Conservation (phyloP, 176 grass and related monocot genomes). For the Phoenix dactylifera region DNA sequence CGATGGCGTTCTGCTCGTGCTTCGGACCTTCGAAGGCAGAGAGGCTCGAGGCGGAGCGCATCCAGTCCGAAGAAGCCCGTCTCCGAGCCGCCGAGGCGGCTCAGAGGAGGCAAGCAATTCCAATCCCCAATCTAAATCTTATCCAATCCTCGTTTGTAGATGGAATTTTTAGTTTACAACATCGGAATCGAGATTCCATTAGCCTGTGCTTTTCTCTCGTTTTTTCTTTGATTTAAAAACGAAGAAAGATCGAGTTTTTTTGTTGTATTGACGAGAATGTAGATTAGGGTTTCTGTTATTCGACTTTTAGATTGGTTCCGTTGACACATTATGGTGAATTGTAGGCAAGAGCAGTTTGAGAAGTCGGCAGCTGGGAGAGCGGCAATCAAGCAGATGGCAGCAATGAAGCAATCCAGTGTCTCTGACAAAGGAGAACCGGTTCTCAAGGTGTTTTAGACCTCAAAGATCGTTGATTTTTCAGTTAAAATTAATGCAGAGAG, state of each 20-base stretch:
- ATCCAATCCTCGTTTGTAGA: too few relatives aligned
- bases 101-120: constrained; percentile 47
- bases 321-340: not conserved
- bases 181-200: too few relatives aligned
- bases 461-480: not conserved
- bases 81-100: constrained; percentile 78
- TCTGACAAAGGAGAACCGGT: constrained; percentile 68
- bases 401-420: constrained; percentile 58
- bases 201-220: too few relatives aligned
- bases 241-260: too few relatives aligned
- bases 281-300: too few relatives aligned
- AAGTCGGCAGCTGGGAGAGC: constrained; percentile 83
- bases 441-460: constrained; percentile 50
- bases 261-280: too few relatives aligned
- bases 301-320: too few relatives aligned
- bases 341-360: constrained; percentile 67
- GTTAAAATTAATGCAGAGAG: not conserved
- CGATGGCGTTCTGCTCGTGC: constrained; percentile 77
- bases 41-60: constrained; percentile 38
- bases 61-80: constrained; percentile 68
- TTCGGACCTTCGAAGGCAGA: constrained; percentile 51
- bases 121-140: not conserved
- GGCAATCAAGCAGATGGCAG: constrained; percentile 71
- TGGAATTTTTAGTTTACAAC: too few relatives aligned
- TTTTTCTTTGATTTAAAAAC: too few relatives aligned